Evolutionary conservation across 2,329 filamentous ascomycete species (phyloP), one percentile per base, ranked within the genome.

Genomic region (Neopestalotiopsis sp.): DNA sequence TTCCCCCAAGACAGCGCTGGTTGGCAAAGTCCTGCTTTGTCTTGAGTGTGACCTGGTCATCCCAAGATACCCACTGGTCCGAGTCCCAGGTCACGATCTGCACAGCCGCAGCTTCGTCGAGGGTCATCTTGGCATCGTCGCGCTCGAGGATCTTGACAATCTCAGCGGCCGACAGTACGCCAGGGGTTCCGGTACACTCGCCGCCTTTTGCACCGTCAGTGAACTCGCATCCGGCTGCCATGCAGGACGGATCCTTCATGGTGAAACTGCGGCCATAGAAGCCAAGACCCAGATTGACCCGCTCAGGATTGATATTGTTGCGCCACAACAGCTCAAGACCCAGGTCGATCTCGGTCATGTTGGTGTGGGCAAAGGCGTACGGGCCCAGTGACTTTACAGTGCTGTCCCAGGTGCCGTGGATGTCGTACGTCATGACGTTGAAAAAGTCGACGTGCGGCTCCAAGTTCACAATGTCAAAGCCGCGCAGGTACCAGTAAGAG

Each of bases 261-360:
- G 12, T 14, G 14, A 13, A 45, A 1, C 12, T 13, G 5, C 58
- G 24, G 7, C 58, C 58, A 32, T 61, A 61, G 30, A 61, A 61
- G 5, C 7, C 58, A 9, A 61, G 30, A 3, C 58, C 58, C 28
- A 61, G 6, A 4, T 73, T 76, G 4, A 88, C 76, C 30, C 83
- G 81, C 0, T 70, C 62, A 0, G 85, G 80, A 5, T 78, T 73
- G 32, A 89, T 77, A 40, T 81, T 74, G 66, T 81, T 83, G 7
- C 83, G 77, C 84, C 86, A 87, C 1, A 88, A 72, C 0, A 87
- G 80, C 2, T 86, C 79, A 0, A 86, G 68, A 0, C 75, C 77
- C 0, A 70, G 20, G 1, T 84, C 70, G 38, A 86, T 86, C 70
- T 86, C 84, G 2, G 83, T 84, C 1, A 86, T 67, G 70, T 87